These are phyloP conservation scores for Fraxinus greggii DNA, from an alignment of 305 asterid genomes.

Conservation along the genomic window DNA sequence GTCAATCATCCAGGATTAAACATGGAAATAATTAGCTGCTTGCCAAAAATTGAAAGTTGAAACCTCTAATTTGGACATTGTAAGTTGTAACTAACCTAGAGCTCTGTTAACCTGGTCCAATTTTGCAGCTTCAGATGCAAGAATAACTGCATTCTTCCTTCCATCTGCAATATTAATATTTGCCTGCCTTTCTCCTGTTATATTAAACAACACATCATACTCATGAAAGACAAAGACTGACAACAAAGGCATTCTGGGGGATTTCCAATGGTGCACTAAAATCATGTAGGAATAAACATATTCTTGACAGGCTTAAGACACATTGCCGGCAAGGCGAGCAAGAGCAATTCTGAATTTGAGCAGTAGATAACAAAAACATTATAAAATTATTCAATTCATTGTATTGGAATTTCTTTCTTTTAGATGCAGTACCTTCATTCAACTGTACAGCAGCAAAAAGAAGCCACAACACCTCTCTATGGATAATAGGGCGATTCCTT, in stretches of 20 bases:
- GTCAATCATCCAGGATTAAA: not conserved
- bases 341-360: not conserved
- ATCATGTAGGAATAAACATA: not conserved
- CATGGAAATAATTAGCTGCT: not conserved
- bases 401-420: not conserved
- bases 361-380: not conserved
- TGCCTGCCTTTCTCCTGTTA: slow-evolving; percentile 88
- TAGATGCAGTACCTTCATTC: not conserved
- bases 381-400: not conserved
- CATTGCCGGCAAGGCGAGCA: not conserved
- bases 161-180: slow-evolving; percentile 82
- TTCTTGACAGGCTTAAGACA: not conserved
- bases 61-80: not conserved
- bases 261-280: not conserved
- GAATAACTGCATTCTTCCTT: slow-evolving; percentile 69
- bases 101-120: slow-evolving; percentile 91
- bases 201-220: not conserved
- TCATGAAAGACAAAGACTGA: not conserved
- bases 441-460: not conserved
- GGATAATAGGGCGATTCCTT: not conserved
- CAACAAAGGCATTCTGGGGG: not conserved
- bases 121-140: slow-evolving; percentile 87
- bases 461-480: not conserved
- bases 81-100: slow-evolving; percentile 48
- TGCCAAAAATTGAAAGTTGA: not conserved